Base-by-base conservation (phyloP, 345 rosid genomes). In the Melastoma malabathricum region DNA sequence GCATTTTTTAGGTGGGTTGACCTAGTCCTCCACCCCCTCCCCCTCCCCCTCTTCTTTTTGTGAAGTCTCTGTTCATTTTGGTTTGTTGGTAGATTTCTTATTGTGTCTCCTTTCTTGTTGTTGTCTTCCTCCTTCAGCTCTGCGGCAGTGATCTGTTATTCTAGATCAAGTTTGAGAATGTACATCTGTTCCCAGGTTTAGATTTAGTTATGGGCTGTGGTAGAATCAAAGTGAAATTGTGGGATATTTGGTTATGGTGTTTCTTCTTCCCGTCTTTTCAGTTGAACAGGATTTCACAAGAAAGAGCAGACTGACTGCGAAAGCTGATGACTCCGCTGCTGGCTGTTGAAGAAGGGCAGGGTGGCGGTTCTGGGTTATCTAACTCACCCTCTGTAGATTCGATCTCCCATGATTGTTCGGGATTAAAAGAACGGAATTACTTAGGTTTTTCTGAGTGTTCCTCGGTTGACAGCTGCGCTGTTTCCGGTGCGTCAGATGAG, bases 371-470 rank as follows among this genome's bases (percentile, higher is more conserved):
- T 43, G 60, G 64, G 44, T 60, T 50, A 45, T 59, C 63, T 44
- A 55, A 70, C 63, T 65, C 88, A 12, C 76, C 76, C 25, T 65
- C 80, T 45, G 23, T 53, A 39, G 78, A 74, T 16, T 62, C 70
- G 39, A 43, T 69, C 46, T 74, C 72, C 46, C 71, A 57, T 47
- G 71, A 72, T 52, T 74, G 70, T 17, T 58, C 52, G 44, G 73
- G 76, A 15, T 45, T 84, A 27, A 80, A 77, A 59, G 97, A 78
- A 63, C 77, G 77, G 1, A 85, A 82, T 72, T 89, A 89, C 66
- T 72, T 89, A 47, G 81, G 85, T 4, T 47, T 81, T 46, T 80
- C 95, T 6, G 89, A 82, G 55, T 84, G 81, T 55, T 84, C 97
- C 41, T 82, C 89, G 18, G 86, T 77, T 56, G 92, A 78, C 59